phyloP scores from a whole-genome alignment of 1,284 basidiomycete genomes.

The Melampsora occidentalis region DNA sequence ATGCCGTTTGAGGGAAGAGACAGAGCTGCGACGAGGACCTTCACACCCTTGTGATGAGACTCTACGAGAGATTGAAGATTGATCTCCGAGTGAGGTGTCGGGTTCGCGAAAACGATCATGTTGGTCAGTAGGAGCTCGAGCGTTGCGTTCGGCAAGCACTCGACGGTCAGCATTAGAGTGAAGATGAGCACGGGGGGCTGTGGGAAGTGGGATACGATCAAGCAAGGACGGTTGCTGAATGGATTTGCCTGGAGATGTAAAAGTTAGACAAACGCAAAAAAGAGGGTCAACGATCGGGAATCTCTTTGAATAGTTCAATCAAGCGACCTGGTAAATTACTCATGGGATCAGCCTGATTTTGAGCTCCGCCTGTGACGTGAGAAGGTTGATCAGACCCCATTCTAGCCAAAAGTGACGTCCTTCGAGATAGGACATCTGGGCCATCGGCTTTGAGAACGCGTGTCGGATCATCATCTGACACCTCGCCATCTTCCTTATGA shows the following conservation, averaged over 20 bases:
- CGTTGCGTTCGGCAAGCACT: conserved; percentile 5
- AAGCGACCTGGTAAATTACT: neutral
- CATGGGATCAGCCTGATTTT: too few species aligned
- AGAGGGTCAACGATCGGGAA: neutral
- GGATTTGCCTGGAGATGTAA: neutral
- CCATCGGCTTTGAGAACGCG: neutral
- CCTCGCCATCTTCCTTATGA: conserved; percentile 3
- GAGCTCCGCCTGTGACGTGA: neutral
- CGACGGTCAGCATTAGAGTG: conserved; percentile 5
- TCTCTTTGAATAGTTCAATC: neutral
- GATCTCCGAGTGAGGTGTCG: neutral
- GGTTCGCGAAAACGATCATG: neutral
- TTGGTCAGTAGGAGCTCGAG: neutral
- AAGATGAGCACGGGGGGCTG: neutral
- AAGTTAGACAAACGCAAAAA: neutral
- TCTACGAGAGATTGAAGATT: neutral
- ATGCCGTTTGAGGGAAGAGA: neutral
- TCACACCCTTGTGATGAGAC: neutral
- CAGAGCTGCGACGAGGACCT: conserved; percentile 4
- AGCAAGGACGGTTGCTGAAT: neutral
- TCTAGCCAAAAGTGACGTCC: neutral
- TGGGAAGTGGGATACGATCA: neutral
- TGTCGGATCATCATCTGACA: neutral
- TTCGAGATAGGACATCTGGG: neutral
- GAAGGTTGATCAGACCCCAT: neutral